Percentiles rank a stretch among this genome's conserved stretches.
Evolutionary conservation across 1,139 yeast genomes (phyloP).

Genomic region (Saccharomyces hybrid): DNA sequence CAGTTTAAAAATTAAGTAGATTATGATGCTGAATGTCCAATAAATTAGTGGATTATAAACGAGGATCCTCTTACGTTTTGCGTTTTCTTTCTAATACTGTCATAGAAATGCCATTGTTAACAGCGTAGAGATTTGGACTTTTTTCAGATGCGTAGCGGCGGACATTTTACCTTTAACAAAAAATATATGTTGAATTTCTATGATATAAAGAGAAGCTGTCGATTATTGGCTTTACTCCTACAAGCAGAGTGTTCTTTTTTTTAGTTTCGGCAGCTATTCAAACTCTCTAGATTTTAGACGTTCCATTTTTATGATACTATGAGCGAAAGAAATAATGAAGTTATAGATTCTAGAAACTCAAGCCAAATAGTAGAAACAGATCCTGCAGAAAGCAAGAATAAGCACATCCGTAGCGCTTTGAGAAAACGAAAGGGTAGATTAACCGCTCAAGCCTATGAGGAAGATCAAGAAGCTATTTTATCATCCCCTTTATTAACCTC

Average conservation of each 20-base stretch:
- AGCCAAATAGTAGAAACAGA: constrained; percentile 5
- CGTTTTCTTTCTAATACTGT: background rate
- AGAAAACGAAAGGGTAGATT: constrained; percentile 13
- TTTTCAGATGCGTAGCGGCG: background rate
- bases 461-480: constrained; percentile 16
- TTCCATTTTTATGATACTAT: background rate
- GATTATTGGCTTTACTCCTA: background rate
- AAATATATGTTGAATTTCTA: constrained; percentile 1
- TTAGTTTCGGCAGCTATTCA: background rate
- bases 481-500: constrained; percentile 64
- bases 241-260: background rate
- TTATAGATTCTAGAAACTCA: background rate
- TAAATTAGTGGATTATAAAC: background rate
- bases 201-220: background rate
- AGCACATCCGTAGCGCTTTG: constrained; percentile 24
- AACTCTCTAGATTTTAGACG: background rate
- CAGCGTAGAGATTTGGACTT: background rate
- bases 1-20: no score
- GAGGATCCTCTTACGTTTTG: no score
- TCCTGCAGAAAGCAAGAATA: background rate
- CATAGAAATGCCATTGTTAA: background rate
- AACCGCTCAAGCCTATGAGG: constrained; percentile 10
- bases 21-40: no score
- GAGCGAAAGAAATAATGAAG: constrained; percentile 4
- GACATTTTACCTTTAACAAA: background rate